Evolutionary conservation across 1,284 basidiomycete genomes (phyloP), one percentile per base, ranked within the genome.

Genomic region (Uromyces viciae-fabae): DNA sequence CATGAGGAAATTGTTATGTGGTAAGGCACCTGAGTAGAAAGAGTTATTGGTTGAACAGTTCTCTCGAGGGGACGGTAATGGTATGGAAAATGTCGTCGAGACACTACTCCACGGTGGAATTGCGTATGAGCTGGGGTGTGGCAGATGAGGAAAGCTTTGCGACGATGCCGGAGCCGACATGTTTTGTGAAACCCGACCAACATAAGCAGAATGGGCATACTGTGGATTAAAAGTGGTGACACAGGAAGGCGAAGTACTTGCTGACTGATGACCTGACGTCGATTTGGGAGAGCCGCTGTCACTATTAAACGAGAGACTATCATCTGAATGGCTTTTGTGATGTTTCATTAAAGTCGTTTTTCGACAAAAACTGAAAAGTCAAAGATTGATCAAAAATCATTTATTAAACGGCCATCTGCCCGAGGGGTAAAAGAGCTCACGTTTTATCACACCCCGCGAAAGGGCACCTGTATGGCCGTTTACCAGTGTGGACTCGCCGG

Each of bases 401-500:
- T 52, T 52, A 52, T 14, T 52, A 52, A 52, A n/a, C n/a, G n/a
- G n/a, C n/a, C n/a, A n/a, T n/a, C n/a, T n/a, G n/a, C n/a, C n/a
- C 71, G 36, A 28, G 42, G 3, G 31, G 33, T 42, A 43, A 40
- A 36, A 15, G 38, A 33, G 28, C 71, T 74, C 71, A 81, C 78
- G 68, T 81, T 73, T 81, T 81, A 42, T 81, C 78, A 60, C 78
- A 81, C 3, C 78, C 78, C 15, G 52, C 31, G 54, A 38, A 74
- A 28, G 69, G 69, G 28, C 78, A 81, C 49, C 60, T 54, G 82
- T 86, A 86, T 0, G 86, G 86, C 15, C 86, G 82, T 56, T 85
- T 85, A 71, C 88, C 87, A 68, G 85, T 88, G 85, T 89, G 89
- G 14, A 88, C 88, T 17, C 89, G 86, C 2, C 89, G 87, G 82